Evolutionary conservation across 2,329 filamentous ascomycete genomes (phyloP), one percentile per base, ranked within the genome.

Genomic region (Verticillium albo-atrum): DNA sequence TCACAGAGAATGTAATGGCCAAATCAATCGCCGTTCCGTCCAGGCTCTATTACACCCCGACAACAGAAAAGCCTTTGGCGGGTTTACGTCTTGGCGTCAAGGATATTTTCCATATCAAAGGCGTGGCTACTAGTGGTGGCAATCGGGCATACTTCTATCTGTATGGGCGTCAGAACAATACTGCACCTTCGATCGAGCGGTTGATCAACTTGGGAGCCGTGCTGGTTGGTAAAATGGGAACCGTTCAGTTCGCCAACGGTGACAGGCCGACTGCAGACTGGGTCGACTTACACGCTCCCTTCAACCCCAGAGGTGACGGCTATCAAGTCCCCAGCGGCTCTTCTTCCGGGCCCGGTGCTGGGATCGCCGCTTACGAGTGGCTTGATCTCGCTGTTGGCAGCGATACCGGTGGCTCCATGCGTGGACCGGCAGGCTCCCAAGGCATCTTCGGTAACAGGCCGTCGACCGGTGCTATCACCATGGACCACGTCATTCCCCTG

Each of bases 191-290:
- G 1, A 74, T 88, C 0, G 80, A 86, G 62, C 75, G 77, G 4
- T 71, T 89, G 3, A 77, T 88, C 26, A 78, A 85, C 62, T 77
- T 80, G 2, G 86, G 86, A 3, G 84, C 82, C 0, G 67, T 79
- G 3, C 65, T 81, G 5, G 69, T 81, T 4, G 78, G 79, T 5
- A 79, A 79, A 64, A 74, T 74, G 59, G 77, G 76, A 58, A 72
- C 75, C 5, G 72, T 72, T 17, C 74, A 77, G 58, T 80, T 81
- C 62, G 78, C 78, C 12, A 68, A 71, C 34, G 60, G 64, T 5
- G 69, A 71, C 60, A 66, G 67, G 6, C 75, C 80, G 2, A 83
- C 79, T 1, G 77, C 75, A 1, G 81, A 84, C 57, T 79, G 25
- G 61, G 61, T 72, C 5, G 69, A 72, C 42, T 64, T 65, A 26